Base-by-base conservation (phyloP, 2,329 filamentous ascomycete genomes). In the Fusarium bulbicola region DNA sequence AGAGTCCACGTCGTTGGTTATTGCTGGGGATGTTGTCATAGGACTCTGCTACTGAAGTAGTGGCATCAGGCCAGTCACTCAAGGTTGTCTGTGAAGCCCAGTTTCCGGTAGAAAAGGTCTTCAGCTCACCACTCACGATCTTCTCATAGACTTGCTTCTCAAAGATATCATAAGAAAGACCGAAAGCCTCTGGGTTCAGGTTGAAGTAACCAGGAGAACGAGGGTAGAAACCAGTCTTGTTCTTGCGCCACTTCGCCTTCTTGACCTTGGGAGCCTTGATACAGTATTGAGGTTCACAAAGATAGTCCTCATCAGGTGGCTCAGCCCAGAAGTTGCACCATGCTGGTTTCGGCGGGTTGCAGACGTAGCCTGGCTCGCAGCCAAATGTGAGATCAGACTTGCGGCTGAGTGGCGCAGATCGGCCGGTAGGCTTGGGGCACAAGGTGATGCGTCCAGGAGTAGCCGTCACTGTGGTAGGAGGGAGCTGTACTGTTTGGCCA, bases 81-180 rank as follows among this genome's bases (percentile, higher is more conserved):
- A 89, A 63, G 18, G 80, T 82, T 1, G 86, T 77, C 70, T 90
- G 88, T 0, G 88, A 86, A 5, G 76, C 82, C 85, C 87, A 91
- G 76, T 90, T 86, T 5, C 89, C 89, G 0, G 88, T 90, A 1
- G 84, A 84, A 57, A 85, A 81, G 3, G 86, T 89, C 1, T 80
- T 84, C 5, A 82, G 77, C 15, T 80, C 78, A 32, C 82, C 82
- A 34, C 81, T 73, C 12, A 83, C 61, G 5, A 81, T 77, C 61
- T 81, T 81, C 10, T 83, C 74, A 16, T 84, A 75, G 3, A 82
- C 74, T 10, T 86, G 76, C 30, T 85, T 80, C 26, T 85, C 84
- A 68, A 92, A 93, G 24, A 93, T 90, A 46, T 87, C 87, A 66
- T 89, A 91, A 56, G 85, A 87, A 21, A 93, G 82, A 9, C 91